These are phyloP conservation scores for Ensete glaucum DNA, from an alignment of 176 grass and related monocot species.

Conservation along the genomic window DNA sequence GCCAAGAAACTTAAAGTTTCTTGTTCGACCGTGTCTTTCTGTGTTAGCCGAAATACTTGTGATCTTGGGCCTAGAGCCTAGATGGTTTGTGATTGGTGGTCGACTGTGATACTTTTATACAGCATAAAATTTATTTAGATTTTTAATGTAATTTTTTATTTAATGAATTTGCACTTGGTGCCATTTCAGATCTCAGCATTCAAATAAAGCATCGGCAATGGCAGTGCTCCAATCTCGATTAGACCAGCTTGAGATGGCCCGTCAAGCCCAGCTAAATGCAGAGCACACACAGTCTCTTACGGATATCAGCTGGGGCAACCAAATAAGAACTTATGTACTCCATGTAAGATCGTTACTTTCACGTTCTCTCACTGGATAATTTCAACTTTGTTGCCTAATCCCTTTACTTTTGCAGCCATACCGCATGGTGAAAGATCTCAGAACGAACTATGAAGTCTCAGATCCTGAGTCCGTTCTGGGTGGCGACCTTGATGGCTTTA, in stretches of 20 bases:
- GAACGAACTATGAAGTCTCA: slow-evolving; percentile 89
- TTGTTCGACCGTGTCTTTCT: no score
- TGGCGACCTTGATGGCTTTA: slow-evolving; percentile 75
- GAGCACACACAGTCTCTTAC: slow-evolving; percentile 91
- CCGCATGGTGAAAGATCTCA: slow-evolving; percentile 92
- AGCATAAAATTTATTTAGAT: background rate
- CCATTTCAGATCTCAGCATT: slow-evolving; percentile 72
- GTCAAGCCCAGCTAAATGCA: slow-evolving; percentile 85
- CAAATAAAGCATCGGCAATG: slow-evolving; percentile 94
- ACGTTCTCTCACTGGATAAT: slow-evolving; percentile 1
- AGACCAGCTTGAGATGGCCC: slow-evolving; percentile 88
- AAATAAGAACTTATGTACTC: slow-evolving; percentile 95
- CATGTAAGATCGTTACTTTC: slow-evolving; percentile 49
- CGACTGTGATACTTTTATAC: background rate
- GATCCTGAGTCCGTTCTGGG: slow-evolving; percentile 81
- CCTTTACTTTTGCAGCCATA: slow-evolving; percentile 49
- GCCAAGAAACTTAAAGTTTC: no score
- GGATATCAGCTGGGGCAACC: slow-evolving; percentile 90
- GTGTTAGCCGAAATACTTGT: background rate
- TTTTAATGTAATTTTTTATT: background rate
- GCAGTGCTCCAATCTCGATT: slow-evolving; percentile 81
- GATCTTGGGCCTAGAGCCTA: background rate
- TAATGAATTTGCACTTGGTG: background rate
- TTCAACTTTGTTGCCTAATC: slow-evolving; percentile 1
- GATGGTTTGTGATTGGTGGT: background rate